phyloP scores from a whole-genome alignment of 192 early-diverging fungal genomes.

The Dimargaris cristalligena region DNA sequence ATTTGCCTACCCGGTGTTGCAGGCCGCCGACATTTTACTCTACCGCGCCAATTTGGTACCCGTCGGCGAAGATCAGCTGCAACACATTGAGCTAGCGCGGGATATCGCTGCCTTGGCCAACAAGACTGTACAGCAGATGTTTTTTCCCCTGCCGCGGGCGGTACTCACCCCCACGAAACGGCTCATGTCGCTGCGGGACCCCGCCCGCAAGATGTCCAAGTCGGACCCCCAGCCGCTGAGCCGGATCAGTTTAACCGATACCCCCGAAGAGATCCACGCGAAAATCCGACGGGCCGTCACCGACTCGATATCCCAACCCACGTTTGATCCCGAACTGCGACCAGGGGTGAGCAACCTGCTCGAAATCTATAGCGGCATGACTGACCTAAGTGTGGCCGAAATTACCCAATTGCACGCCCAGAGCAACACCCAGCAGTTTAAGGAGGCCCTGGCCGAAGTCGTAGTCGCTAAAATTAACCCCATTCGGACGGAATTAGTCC shows the following conservation, averaged over 20 bases:
- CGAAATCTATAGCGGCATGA: conserved; percentile 47
- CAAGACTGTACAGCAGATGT: conserved; percentile 34
- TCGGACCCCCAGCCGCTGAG: conserved; percentile 48
- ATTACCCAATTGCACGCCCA: conserved; percentile 29
- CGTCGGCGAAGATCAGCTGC: conserved; percentile 83
- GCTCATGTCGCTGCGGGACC: conserved; percentile 72
- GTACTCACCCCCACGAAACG: conserved; percentile 48
- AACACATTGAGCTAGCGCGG: conserved; percentile 77
- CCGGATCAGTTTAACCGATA: conserved; percentile 62
- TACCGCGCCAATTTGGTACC: conserved; percentile 76
- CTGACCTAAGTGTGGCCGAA: conserved; percentile 17
- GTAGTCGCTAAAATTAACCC: conserved; percentile 40
- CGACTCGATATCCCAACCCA: conserved; percentile 44
- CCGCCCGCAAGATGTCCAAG: conserved; percentile 77
- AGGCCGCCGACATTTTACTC: conserved; percentile 80
- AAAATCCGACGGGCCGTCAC: conserved; percentile 61
- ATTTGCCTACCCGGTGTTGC: conserved; percentile 79
- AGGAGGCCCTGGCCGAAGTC: conserved; percentile 51
- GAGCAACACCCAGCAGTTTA: conserved; percentile 44
- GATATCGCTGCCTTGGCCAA: conserved; percentile 66
- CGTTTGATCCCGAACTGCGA: conserved; percentile 47
- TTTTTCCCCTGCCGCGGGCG: conserved; percentile 51
- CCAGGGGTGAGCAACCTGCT: conserved; percentile 77
- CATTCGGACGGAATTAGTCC: conserved; percentile 42
- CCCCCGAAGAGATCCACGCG: conserved; percentile 36